Conservation (phyloP, 176 grass and related monocot species). For the Leersia perrieri region DNA sequence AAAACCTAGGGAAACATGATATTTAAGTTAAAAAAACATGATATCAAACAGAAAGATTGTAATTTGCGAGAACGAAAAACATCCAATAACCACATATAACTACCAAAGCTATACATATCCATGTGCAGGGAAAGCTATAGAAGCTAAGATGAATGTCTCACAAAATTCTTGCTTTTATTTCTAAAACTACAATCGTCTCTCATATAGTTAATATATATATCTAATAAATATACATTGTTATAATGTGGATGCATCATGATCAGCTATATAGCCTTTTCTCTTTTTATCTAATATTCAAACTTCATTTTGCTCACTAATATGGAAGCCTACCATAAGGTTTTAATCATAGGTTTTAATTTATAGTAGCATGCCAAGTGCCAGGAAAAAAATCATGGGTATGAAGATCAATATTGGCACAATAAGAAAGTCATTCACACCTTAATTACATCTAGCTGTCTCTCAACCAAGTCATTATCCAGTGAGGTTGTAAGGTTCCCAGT, state of each 20-base stretch:
- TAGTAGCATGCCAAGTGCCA: neutral
- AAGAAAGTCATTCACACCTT: slow-evolving; percentile 59
- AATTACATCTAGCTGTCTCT: slow-evolving; percentile 91
- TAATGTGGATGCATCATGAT: neutral
- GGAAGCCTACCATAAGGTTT: neutral
- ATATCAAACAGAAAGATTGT: neutral
- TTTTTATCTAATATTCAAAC: neutral
- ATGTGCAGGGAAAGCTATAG: neutral
- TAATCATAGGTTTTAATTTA: neutral
- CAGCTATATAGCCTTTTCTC: neutral
- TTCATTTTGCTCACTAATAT: slow-evolving; percentile 9
- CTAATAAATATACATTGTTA: neutral
- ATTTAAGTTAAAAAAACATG: neutral
- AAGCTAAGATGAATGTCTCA: neutral
- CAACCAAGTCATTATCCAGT: slow-evolving; percentile 82
- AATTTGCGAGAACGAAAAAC: neutral
- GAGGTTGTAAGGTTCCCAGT: slow-evolving; percentile 60
- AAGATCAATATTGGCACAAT: neutral
- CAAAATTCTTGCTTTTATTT: neutral
- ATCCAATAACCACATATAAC: neutral
- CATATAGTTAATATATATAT: neutral
- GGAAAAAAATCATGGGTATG: slow-evolving; percentile 4
- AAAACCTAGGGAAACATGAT: slow-evolving; percentile 12
- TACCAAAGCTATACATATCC: neutral
- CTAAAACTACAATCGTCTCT: neutral